Percentiles rank a stretch among this genome's conserved stretches.
These are phyloP conservation scores for Jimgerdemannia lactiflua DNA, from an alignment of 192 early-diverging fungal species.

Conservation along the genomic window DNA sequence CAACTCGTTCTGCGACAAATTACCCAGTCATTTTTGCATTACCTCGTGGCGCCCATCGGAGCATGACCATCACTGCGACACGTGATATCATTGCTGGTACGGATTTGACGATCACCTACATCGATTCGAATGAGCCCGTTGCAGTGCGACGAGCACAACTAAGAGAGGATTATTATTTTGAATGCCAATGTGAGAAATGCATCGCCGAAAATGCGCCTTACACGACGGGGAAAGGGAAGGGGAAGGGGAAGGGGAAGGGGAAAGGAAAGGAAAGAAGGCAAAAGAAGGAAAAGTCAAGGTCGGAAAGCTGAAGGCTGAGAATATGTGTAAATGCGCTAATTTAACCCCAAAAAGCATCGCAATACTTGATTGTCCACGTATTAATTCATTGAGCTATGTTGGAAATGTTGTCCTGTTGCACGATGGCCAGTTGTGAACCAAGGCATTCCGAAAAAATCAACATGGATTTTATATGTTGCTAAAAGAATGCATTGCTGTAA, in stretches of 20 bases:
- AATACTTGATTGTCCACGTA: too few species aligned
- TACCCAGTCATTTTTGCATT: conserved; percentile 17
- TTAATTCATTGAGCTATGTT: too few species aligned
- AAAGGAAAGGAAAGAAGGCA: neutral
- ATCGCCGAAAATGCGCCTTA: conserved; percentile 27
- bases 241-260: neutral
- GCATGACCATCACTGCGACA: conserved; percentile 18
- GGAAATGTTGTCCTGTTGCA: too few species aligned
- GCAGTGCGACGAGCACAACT: conserved; percentile 49
- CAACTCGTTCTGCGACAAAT: conserved; percentile 1
- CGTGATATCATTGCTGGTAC: conserved; percentile 28
- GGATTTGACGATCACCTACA: conserved; percentile 65
- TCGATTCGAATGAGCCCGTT: conserved; percentile 57
- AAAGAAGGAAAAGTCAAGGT: neutral
- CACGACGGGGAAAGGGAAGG: neutral
- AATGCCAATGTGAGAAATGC: conserved; percentile 58
- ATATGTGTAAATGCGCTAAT: too few species aligned
- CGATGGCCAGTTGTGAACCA: too few species aligned
- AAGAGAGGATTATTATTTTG: conserved; percentile 60
- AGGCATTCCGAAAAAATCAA: too few species aligned
- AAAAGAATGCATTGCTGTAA: too few species aligned
- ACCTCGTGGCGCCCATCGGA: conserved; percentile 23
- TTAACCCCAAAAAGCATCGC: too few species aligned
- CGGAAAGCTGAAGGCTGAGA: neutral
- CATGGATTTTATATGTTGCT: too few species aligned